Evolutionary conservation across 1,284 basidiomycete species (phyloP).

Genomic region (Anthracocystis panici-leucophaei): DNA sequence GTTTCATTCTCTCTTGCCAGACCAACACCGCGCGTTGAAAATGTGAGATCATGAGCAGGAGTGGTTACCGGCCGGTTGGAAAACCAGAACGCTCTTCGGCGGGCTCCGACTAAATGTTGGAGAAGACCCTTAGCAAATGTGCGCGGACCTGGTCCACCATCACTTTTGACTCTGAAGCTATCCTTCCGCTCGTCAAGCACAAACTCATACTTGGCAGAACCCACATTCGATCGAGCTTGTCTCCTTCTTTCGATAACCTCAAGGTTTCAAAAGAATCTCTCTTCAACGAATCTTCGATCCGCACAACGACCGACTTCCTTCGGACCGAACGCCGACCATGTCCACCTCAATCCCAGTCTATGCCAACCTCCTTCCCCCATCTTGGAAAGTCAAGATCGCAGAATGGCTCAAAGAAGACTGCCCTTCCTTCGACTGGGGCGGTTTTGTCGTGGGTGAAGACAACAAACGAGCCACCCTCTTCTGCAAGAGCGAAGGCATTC

Average conservation of each 20-base stretch:
- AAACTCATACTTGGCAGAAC: not conserved
- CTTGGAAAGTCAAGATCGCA: slow-evolving; percentile 77
- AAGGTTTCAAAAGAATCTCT: too few species aligned
- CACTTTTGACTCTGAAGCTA: not conserved
- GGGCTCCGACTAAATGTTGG: not conserved
- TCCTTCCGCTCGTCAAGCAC: not conserved
- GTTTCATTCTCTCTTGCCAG: not conserved
- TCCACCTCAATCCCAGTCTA: slow-evolving; percentile 32
- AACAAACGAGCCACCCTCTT: slow-evolving; percentile 86
- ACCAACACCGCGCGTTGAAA: slow-evolving; percentile 9
- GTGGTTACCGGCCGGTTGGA: slow-evolving; percentile 13
- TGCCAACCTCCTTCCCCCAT: slow-evolving; percentile 61
- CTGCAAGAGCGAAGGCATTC: slow-evolving; percentile 84
- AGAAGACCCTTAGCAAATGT: slow-evolving; percentile 3
- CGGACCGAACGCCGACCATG: slow-evolving; percentile 10
- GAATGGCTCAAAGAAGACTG: slow-evolving; percentile 93
- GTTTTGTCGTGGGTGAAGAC: slow-evolving; percentile 94
- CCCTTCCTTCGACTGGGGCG: slow-evolving; percentile 96
- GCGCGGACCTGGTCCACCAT: slow-evolving; percentile 1
- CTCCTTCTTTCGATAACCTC: too few species aligned
- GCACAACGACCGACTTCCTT: too few species aligned
- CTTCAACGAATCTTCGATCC: too few species aligned
- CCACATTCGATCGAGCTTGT: too few species aligned
- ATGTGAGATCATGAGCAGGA: slow-evolving; percentile 11
- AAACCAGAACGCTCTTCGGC: slow-evolving; percentile 8